Evolutionary conservation across 2,329 filamentous ascomycete genomes (phyloP), one percentile per base, ranked within the genome.

Genomic region (Sclerotinia nivalis): DNA sequence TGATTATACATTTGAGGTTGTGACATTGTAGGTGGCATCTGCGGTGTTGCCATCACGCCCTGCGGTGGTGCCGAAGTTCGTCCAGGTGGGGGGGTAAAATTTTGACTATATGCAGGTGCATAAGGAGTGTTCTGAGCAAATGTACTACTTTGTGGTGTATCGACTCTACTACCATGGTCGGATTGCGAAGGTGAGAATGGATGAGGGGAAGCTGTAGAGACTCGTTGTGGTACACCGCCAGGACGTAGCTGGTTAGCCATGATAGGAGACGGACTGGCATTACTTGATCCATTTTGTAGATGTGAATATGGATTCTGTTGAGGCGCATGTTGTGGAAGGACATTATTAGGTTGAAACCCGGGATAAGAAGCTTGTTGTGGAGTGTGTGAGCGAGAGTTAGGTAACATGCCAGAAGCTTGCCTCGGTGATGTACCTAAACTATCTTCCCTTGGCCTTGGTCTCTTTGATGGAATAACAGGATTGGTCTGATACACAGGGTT

Each of bases 201-300:
- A 80, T 96, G 95, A 4, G 96, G 95, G 45, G 96, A 98, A 56
- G 93, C 91, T 59, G 95, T 97, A 74, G 93, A 91, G 80, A 98
- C 93, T 77, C 93, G 85, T 78, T 93, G 92, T 52, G 90, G 89
- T 20, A 91, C 89, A 76, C 86, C 86, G 77, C 91, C 88, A 47
- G 89, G 86, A 72, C 89, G 87, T 79, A 90, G 84, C 77, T 96
- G 94, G 78, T 91, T 93, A 72, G 88, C 88, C 88, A 97, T 93
- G 72, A 96, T 95, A 40, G 96, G 96, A 9, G 96, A 98, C 15
- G 95, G 95, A 52, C 93, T 97, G 72, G 93, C 91, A 80, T 93
- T 96, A 65, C 89, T 86, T 4, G 93, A 93, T 66, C 90, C 90
- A 76, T 92, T 91, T 77, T 93, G 91, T 69, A 97, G 86, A 81